phyloP scores from a whole-genome alignment of 108 stramenopile species.

The Cyclotella atomus region DNA sequence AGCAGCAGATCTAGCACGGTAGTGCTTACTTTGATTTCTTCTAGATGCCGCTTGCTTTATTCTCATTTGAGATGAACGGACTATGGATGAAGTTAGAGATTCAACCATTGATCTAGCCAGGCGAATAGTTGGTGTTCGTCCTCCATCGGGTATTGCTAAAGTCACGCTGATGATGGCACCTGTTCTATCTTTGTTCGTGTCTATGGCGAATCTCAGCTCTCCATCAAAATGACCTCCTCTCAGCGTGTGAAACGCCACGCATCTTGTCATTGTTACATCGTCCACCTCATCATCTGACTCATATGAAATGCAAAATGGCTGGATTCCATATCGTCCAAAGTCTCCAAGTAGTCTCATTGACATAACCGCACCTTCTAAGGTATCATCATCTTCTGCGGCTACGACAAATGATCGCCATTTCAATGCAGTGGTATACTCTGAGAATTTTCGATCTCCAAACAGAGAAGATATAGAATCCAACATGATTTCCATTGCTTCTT shows the following conservation, averaged over 20 bases:
- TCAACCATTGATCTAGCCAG: constrained; percentile 49
- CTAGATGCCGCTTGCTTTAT: constrained; percentile 63
- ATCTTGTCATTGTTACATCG: constrained; percentile 22
- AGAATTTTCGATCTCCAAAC: constrained; percentile 58
- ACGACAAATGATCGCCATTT: constrained; percentile 41
- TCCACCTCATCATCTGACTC: constrained; percentile 38
- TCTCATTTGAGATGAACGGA: constrained; percentile 44
- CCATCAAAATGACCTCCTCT: constrained; percentile 80
- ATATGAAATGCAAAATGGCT: constrained; percentile 53
- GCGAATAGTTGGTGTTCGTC: constrained; percentile 43
- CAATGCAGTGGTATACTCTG: constrained; percentile 64
- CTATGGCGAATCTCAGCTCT: constrained; percentile 58
- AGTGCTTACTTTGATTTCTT: constrained; percentile 54
- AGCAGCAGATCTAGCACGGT: constrained; percentile 49
- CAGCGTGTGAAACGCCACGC: constrained; percentile 58
- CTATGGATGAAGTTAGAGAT: constrained; percentile 59
- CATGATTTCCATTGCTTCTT: constrained; percentile 38
- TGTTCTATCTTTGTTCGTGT: constrained; percentile 16
- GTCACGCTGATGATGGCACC: constrained; percentile 42
- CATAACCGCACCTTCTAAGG: constrained; percentile 47
- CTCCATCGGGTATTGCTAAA: constrained; percentile 60
- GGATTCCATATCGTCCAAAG: constrained; percentile 67
- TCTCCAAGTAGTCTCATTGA: constrained; percentile 67
- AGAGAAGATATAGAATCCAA: constrained; percentile 50
- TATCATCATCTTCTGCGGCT: constrained; percentile 28